phyloP scores from a whole-genome alignment of 306 rosid genomes.

The Sicyos edulis region DNA sequence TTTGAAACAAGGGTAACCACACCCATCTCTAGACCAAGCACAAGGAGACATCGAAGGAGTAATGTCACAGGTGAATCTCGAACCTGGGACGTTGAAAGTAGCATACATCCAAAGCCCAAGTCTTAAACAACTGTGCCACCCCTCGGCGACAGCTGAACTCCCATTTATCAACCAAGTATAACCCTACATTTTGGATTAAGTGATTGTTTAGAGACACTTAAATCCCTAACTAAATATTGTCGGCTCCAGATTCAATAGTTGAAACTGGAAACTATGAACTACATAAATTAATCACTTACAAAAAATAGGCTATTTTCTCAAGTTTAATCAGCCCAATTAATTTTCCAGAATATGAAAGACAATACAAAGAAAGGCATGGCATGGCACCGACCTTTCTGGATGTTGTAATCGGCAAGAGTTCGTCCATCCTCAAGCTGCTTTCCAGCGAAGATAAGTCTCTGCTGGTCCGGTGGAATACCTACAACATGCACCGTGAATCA shows the following conservation, averaged over 20 bases:
- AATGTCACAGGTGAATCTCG: too few species aligned
- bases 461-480: conserved; percentile 99
- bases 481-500: too few species aligned
- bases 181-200: not conserved
- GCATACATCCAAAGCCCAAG: too few species aligned
- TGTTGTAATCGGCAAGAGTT: conserved; percentile 91
- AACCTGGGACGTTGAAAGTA: too few species aligned
- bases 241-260: not conserved
- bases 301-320: not conserved
- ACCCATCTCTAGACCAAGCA: too few species aligned
- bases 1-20: too few species aligned
- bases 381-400: conserved; percentile 80
- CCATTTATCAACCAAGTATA: too few species aligned
- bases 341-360: not conserved
- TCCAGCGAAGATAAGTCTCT: conserved; percentile 17
- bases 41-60: too few species aligned
- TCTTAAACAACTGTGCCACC: too few species aligned
- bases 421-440: conserved; percentile 99
- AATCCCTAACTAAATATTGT: not conserved
- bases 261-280: not conserved
- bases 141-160: too few species aligned
- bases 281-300: too few species aligned
- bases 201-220: not conserved
- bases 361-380: too few species aligned
- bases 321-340: not conserved